Conservation (phyloP, 257 asterid species). For the Gentiana macrophylla region DNA sequence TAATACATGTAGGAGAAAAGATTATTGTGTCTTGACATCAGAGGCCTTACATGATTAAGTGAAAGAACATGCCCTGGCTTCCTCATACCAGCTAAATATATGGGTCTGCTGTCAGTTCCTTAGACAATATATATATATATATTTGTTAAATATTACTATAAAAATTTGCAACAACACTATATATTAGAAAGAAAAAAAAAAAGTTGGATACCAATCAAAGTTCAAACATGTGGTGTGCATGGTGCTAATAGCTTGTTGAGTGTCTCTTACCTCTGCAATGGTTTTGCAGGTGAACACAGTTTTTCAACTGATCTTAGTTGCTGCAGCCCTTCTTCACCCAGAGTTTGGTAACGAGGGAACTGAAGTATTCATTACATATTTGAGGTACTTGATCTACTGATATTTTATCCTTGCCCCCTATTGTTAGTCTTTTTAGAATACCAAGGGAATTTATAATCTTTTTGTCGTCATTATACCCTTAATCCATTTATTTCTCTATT, state of each 20-base stretch:
- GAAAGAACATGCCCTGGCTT: too few species aligned
- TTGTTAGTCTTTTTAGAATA: neutral
- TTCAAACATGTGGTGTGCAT: too few species aligned
- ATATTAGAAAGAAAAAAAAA: neutral
- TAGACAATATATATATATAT: too few species aligned
- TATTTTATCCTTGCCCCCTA: too few species aligned
- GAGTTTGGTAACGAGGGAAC: constrained; percentile 73
- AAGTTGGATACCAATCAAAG: neutral
- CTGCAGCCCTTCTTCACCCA: constrained; percentile 95
- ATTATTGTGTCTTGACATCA: too few species aligned
- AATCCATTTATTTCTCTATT: neutral
- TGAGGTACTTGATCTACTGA: constrained; percentile 39
- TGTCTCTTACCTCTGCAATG: neutral
- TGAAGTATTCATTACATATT: constrained; percentile 36
- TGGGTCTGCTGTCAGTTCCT: too few species aligned
- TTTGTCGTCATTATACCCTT: neutral
- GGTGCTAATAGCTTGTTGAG: neutral
- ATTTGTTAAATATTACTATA: too few species aligned
- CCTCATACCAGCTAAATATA: too few species aligned
- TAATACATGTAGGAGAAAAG: too few species aligned
- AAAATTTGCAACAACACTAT: too few species aligned
- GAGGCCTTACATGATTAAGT: too few species aligned
- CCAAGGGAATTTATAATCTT: neutral
- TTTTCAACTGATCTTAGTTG: constrained; percentile 75
- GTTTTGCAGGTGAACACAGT: constrained; percentile 67